Conservation (phyloP, 2,329 filamentous ascomycete genomes). For the Diaporthe batatas region DNA sequence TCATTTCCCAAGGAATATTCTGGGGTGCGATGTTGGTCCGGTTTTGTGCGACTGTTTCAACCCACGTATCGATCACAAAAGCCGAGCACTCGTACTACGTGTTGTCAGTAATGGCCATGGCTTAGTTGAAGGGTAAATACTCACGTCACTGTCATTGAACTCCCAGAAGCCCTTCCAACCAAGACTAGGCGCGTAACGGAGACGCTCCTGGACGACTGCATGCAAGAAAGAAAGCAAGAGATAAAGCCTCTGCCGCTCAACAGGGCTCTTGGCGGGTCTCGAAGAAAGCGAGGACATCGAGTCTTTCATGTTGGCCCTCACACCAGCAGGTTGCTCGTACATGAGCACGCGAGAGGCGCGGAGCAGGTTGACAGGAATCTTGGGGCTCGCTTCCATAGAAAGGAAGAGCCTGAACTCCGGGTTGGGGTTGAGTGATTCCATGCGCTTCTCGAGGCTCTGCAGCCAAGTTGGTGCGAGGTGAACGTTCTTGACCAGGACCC, state of each 20-base stretch:
- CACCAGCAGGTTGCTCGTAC: conserved; percentile 97
- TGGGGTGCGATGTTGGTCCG: conserved; percentile 93
- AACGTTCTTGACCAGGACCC: conserved; percentile 99
- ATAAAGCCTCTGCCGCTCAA: conserved; percentile 91
- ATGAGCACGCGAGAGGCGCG: conserved; percentile 94
- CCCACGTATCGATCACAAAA: conserved; percentile 95
- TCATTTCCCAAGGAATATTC: conserved; percentile 97
- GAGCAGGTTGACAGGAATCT: conserved; percentile 96
- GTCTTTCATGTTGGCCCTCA: conserved; percentile 98
- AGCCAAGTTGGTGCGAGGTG: conserved; percentile 96
- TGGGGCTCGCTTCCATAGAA: conserved; percentile 96
- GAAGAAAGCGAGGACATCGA: conserved; percentile 87
- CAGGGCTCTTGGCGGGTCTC: conserved; percentile 82
- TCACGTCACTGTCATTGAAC: conserved; percentile 98
- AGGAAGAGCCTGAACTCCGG: conserved; percentile 94
- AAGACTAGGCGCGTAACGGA: conserved; percentile 92
- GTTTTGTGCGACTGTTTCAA: conserved; percentile 84
- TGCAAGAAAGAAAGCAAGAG: conserved; percentile 94
- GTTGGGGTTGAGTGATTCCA: conserved; percentile 95
- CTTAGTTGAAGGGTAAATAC: conserved; percentile 54
- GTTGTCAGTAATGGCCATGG: conserved; percentile 43
- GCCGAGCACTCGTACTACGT: conserved; percentile 93
- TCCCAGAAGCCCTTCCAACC: conserved; percentile 99
- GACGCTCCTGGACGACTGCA: conserved; percentile 92
- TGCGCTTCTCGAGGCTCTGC: conserved; percentile 95